Conservation (phyloP, 1,139 yeast genomes). For the Eremothecium gossypii region DNA sequence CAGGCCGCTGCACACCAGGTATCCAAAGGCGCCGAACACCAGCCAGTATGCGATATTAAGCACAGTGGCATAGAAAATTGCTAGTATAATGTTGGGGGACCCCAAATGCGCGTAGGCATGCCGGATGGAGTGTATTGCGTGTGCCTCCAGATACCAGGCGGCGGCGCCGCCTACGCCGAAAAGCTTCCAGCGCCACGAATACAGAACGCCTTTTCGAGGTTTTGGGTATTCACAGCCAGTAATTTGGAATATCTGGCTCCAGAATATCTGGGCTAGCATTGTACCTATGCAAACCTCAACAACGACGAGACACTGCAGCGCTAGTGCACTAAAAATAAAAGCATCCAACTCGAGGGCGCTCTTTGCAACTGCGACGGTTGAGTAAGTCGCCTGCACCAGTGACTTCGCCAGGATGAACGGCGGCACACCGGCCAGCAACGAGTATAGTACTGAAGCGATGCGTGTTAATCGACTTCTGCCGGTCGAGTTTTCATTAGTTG, state of each 20-base stretch:
- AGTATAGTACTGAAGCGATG: too few species aligned
- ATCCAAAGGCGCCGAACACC: constrained; percentile 70
- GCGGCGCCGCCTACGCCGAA: constrained; percentile 65
- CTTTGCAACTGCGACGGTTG: too few species aligned
- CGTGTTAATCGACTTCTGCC: too few species aligned
- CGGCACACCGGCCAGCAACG: too few species aligned
- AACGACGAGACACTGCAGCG: constrained; percentile 52
- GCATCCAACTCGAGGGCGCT: constrained; percentile 61
- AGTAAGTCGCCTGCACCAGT: too few species aligned
- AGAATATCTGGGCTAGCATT: constrained; percentile 49
- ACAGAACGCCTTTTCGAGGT: neutral
- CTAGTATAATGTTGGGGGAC: constrained; percentile 59
- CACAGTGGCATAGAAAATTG: constrained; percentile 62
- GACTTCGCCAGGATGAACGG: too few species aligned
- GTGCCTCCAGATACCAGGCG: constrained; percentile 59
- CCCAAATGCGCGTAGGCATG: constrained; percentile 50
- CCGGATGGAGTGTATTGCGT: constrained; percentile 60
- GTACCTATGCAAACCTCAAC: constrained; percentile 46
- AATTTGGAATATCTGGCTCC: too few species aligned
- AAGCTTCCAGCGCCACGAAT: constrained; percentile 74
- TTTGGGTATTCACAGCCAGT: too few species aligned
- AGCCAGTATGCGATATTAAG: constrained; percentile 56
- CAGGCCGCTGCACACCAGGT: constrained; percentile 32
- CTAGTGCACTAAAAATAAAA: constrained; percentile 53
- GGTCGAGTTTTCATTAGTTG: too few species aligned